A percentile compares a stretch with the other conserved stretches of the same genome.
Evolutionary conservation across 2,329 filamentous ascomycete species (phyloP).

Genomic region (Exophiala aquamarina): DNA sequence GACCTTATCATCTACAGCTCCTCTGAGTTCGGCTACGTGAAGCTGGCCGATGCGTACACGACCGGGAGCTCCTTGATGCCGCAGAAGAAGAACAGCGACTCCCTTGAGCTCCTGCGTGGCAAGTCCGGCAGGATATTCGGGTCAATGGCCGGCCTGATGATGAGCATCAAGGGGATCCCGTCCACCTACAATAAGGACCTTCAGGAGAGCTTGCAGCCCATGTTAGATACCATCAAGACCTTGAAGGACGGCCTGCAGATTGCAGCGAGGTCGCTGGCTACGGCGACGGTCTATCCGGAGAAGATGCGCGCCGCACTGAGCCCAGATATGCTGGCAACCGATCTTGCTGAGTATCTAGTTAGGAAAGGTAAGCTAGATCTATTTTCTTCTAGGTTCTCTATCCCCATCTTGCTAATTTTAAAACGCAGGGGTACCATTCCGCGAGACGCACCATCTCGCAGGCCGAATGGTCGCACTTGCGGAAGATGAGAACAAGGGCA

Average conservation of each 20-base stretch:
- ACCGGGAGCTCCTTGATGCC: conserved; percentile 78
- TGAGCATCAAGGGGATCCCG: conserved; percentile 72
- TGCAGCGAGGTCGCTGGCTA: conserved; percentile 75
- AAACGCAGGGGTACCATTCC: conserved; percentile 63
- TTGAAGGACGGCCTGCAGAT: conserved; percentile 78
- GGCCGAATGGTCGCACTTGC: conserved; percentile 71
- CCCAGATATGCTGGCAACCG: conserved; percentile 75
- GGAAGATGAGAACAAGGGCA: conserved; percentile 64
- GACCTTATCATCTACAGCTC: conserved; percentile 83
- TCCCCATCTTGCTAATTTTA: conserved; percentile 12
- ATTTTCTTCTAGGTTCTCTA: conserved; percentile 1
- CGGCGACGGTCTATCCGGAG: conserved; percentile 66
- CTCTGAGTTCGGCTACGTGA: conserved; percentile 73
- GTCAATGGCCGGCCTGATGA: conserved; percentile 77
- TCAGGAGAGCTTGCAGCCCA: conserved; percentile 84
- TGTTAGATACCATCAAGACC: conserved; percentile 79
- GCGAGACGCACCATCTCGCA: conserved; percentile 77
- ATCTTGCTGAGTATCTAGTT: conserved; percentile 50
- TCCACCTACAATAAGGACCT: conserved; percentile 89
- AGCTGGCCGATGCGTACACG: conserved; percentile 74
- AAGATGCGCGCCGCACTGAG: conserved; percentile 78
- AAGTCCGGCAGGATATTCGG: conserved; percentile 77
- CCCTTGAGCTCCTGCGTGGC: conserved; percentile 72
- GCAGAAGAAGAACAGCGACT: conserved; percentile 81
- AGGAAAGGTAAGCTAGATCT: conserved; percentile 32